Evolutionary conservation across 176 grass and related monocot species (phyloP).

Genomic region (Alloteropsis semialata): DNA sequence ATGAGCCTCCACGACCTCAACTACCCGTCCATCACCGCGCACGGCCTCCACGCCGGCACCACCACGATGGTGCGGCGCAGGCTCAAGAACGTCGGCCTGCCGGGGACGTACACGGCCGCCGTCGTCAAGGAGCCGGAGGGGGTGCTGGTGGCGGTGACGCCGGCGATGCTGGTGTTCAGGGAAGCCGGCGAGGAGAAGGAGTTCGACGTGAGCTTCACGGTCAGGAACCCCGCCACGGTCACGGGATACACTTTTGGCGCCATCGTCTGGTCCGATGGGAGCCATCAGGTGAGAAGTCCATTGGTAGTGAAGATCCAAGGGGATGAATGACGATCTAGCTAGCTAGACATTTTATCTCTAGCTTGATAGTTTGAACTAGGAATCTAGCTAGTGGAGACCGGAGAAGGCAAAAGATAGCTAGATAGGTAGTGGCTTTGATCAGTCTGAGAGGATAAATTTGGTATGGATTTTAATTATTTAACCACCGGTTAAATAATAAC

Average conservation of each 20-base stretch:
- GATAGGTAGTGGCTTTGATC: background rate
- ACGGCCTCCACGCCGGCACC: constrained; percentile 15
- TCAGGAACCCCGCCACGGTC: background rate
- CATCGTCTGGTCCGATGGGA: constrained; percentile 60
- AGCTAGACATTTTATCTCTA: background rate
- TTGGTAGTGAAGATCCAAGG: constrained; percentile 28
- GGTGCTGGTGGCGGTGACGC: constrained; percentile 51
- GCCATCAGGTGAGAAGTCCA: constrained; percentile 49
- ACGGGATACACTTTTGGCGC: constrained; percentile 43
- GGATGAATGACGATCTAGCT: background rate
- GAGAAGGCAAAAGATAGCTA: too few species aligned
- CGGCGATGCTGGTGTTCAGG: constrained; percentile 29
- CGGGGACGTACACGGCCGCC: constrained; percentile 43
- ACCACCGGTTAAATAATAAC: background rate
- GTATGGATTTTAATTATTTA: background rate
- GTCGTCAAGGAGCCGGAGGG: constrained; percentile 46
- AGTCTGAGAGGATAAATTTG: background rate
- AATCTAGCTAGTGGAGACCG: background rate
- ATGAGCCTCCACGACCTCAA: constrained; percentile 47
- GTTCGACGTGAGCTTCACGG: constrained; percentile 47
- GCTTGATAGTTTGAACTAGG: background rate
- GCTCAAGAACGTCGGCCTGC: constrained; percentile 52
- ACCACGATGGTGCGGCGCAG: constrained; percentile 22
- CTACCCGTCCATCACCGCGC: constrained; percentile 59
- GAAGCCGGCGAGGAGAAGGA: constrained; percentile 55